Conservation (phyloP, 2,329 filamentous ascomycete species). For the Penicillium capsulatum region DNA sequence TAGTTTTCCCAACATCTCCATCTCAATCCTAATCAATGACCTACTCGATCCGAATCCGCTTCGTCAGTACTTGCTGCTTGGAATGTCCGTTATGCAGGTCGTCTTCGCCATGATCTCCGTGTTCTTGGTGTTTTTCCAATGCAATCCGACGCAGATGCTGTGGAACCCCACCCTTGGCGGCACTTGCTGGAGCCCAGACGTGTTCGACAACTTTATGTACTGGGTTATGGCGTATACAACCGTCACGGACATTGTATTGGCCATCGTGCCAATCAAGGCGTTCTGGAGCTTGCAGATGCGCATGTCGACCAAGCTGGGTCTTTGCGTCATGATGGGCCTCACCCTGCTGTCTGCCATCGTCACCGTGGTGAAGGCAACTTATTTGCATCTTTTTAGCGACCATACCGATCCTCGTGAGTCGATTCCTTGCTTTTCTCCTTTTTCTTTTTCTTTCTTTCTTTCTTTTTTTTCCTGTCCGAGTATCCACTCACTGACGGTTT, state of each 20-base stretch:
- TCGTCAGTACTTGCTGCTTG: constrained; percentile 17
- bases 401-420: constrained; percentile 23
- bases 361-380: constrained; percentile 27
- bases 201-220: constrained; percentile 25
- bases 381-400: constrained; percentile 24
- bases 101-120: constrained; percentile 22
- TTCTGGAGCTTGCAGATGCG: constrained; percentile 29
- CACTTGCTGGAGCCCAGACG: constrained; percentile 21
- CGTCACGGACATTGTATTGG: constrained; percentile 27
- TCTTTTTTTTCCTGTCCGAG: too few relatives aligned
- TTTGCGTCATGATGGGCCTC: constrained; percentile 29
- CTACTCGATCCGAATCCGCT: constrained; percentile 24
- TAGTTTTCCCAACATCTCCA: constrained; percentile 30
- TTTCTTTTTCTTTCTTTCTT: not conserved
- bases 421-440: too few relatives aligned
- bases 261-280: constrained; percentile 21
- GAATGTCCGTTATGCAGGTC: constrained; percentile 24
- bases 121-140: constrained; percentile 26
- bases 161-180: constrained; percentile 20
- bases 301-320: constrained; percentile 18
- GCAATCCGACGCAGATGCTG: constrained; percentile 17
- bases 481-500: too few relatives aligned
- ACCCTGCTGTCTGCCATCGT: constrained; percentile 27
- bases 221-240: constrained; percentile 27
- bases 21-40: constrained; percentile 24